phyloP scores from a whole-genome alignment of 164 flowering plant genomes.

The Piper longum region DNA sequence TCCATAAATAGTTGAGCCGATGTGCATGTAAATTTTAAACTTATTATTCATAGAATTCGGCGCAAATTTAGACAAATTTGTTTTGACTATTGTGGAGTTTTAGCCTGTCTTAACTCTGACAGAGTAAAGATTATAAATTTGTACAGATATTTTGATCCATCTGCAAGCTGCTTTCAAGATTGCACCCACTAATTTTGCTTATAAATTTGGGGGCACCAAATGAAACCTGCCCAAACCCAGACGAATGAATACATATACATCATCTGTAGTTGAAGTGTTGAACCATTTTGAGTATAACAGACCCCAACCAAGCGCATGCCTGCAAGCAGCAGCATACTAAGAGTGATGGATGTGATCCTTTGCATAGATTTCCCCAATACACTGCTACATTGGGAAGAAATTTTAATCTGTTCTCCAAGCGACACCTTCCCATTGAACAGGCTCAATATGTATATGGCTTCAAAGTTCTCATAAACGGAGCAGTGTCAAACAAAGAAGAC shows the following conservation, averaged over 20 bases:
- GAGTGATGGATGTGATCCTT: background rate
- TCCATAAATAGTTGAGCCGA: no score
- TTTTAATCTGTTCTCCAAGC: background rate
- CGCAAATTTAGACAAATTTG: no score
- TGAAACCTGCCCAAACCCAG: background rate
- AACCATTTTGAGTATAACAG: background rate
- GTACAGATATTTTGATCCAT: background rate
- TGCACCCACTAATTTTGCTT: background rate
- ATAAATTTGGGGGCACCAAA: background rate
- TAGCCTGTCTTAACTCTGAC: no score
- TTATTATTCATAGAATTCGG: no score
- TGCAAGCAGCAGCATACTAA: background rate
- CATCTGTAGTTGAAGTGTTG: background rate
- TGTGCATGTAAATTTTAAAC: no score
- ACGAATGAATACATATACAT: background rate
- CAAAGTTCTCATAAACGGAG: background rate
- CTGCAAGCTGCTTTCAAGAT: background rate
- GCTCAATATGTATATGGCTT: background rate
- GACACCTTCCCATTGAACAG: background rate
- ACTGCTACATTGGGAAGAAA: background rate
- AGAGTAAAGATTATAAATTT: no score
- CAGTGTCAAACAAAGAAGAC: no score
- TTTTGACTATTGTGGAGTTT: no score
- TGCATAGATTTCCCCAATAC: background rate
- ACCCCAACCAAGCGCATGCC: background rate